These are phyloP conservation scores for Phaeodactylum tricornutum DNA, from an alignment of 108 stramenopile species.

Conservation along the genomic window DNA sequence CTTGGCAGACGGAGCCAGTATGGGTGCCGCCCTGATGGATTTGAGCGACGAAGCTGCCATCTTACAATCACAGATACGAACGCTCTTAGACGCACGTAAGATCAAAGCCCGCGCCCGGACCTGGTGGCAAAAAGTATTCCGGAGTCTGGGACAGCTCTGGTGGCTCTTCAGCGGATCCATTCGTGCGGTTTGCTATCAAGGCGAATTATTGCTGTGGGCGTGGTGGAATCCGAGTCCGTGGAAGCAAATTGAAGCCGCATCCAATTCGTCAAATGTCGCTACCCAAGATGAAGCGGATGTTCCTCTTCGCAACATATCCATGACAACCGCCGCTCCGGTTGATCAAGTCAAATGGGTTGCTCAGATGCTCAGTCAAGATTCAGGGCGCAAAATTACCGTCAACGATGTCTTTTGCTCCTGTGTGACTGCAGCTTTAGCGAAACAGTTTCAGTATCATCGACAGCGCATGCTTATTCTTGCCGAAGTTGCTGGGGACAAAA, in stretches of 20 bases:
- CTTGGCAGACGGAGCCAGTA: slow-evolving; percentile 72
- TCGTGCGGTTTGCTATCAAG: slow-evolving; percentile 42
- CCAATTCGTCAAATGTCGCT: too few relatives aligned
- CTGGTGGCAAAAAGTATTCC: not conserved
- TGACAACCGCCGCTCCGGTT: slow-evolving; percentile 54
- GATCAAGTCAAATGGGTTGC: slow-evolving; percentile 67
- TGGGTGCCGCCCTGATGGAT: slow-evolving; percentile 59
- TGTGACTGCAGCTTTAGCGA: slow-evolving; percentile 49
- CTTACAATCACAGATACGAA: slow-evolving; percentile 38
- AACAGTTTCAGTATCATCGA: slow-evolving; percentile 53
- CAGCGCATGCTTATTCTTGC: not conserved
- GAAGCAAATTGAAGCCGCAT: not conserved
- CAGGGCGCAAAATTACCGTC: slow-evolving; percentile 37
- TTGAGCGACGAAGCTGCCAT: slow-evolving; percentile 70
- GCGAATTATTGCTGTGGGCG: slow-evolving; percentile 23
- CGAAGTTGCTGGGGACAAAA: not conserved
- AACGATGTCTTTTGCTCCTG: slow-evolving; percentile 82
- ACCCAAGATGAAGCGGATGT: slow-evolving; percentile 1
- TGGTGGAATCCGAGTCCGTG: slow-evolving; percentile 2
- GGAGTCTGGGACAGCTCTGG: slow-evolving; percentile 8
- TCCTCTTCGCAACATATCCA: slow-evolving; percentile 66
- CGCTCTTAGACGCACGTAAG: not conserved
- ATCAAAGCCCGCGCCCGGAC: not conserved
- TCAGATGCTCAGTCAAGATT: slow-evolving; percentile 12
- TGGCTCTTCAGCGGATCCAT: slow-evolving; percentile 46